A percentile compares a stretch with the other conserved stretches of the same genome.
Evolutionary conservation across 225 moss, liverwort and hornwort genomes (phyloP).

Genomic region (Rhytidiadelphus loreus): DNA sequence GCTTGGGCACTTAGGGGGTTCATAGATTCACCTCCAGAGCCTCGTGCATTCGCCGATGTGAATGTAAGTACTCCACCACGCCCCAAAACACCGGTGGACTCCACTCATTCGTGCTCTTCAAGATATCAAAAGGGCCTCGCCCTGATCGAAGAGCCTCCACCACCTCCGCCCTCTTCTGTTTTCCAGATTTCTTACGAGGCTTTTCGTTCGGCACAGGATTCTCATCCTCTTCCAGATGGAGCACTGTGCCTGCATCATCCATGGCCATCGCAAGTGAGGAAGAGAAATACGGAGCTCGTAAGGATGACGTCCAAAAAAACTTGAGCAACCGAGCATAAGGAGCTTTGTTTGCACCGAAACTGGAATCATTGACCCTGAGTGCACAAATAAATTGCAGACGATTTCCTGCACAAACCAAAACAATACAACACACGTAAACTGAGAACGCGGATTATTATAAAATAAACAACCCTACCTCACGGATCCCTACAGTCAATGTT

Average conservation of each 20-base stretch:
- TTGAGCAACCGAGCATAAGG: conserved; percentile 1
- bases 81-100: conserved; percentile 55
- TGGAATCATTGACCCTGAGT: background rate
- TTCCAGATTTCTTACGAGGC: conserved; percentile 22
- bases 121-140: conserved; percentile 43
- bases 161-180: conserved; percentile 29
- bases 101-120: conserved; percentile 47
- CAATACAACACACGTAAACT: background rate
- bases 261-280: background rate
- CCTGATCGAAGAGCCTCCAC: conserved; percentile 51
- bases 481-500: background rate
- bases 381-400: background rate
- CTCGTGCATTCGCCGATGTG: conserved; percentile 41
- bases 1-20: background rate
- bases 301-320: background rate
- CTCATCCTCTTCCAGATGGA: background rate
- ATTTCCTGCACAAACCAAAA: conserved; percentile 1
- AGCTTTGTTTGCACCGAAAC: background rate
- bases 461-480: background rate
- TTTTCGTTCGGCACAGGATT: background rate
- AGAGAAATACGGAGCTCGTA: background rate
- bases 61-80: conserved; percentile 59
- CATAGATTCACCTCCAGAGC: conserved; percentile 47
- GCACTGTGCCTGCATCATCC: conserved; percentile 1
- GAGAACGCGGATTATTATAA: background rate